phyloP scores from a whole-genome alignment of 805 yeast genomes.

The Barnettozyma siamensis region DNA sequence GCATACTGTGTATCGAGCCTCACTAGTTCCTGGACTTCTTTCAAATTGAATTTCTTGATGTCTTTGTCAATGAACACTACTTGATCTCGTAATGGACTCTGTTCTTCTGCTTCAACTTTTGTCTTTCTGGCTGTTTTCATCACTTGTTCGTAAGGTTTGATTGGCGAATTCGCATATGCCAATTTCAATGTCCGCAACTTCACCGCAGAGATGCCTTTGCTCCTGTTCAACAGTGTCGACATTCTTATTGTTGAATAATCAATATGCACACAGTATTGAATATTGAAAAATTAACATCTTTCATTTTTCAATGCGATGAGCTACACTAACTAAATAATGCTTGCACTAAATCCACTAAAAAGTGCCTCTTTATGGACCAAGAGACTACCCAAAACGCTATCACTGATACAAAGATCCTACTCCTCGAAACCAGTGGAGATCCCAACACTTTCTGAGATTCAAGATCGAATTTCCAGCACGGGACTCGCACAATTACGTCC shows the following conservation, averaged over 20 bases:
- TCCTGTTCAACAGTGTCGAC: background rate
- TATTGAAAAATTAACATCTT: no score
- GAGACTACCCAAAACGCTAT: background rate
- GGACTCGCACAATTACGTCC: slow-evolving; percentile 41
- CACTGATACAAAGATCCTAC: background rate
- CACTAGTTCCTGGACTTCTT: slow-evolving; percentile 14
- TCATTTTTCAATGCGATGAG: background rate
- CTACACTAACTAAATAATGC: background rate
- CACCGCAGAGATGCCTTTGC: background rate
- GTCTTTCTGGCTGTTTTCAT: background rate
- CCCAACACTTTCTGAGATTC: background rate
- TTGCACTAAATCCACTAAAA: background rate
- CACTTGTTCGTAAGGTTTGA: background rate
- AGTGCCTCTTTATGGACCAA: background rate
- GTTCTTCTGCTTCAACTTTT: background rate
- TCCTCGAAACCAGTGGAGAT: background rate
- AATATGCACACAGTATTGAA: no score
- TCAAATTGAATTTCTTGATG: slow-evolving; percentile 14
- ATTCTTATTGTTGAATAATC: background rate
- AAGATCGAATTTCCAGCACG: background rate
- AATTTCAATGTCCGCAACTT: background rate
- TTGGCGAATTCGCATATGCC: background rate
- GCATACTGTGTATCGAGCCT: slow-evolving; percentile 7
- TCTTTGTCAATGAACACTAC: slow-evolving; percentile 13
- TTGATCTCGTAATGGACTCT: background rate